A percentile compares a stretch with the other conserved stretches of the same genome.
Conservation (phyloP, 768 basidiomycete species). For the Hemileccinum rubropunctum region DNA sequence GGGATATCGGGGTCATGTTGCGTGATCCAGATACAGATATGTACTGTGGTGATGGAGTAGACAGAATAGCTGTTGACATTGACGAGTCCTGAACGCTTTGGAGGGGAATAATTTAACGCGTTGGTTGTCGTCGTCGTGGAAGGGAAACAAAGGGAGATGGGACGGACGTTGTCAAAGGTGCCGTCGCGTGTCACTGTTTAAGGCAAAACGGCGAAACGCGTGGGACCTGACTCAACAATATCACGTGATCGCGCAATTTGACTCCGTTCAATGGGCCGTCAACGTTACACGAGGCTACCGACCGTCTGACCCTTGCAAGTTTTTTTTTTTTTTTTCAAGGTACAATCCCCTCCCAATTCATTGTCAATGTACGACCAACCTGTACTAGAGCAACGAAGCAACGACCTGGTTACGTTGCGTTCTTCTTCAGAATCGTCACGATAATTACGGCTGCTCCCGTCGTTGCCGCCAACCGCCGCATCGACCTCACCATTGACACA, state of each 20-base stretch:
- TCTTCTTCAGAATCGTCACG: too few species aligned
- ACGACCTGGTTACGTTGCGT: too few species aligned
- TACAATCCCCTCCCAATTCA: neutral
- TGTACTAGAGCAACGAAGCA: too few species aligned
- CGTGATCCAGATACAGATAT: conserved; percentile 32
- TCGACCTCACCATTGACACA: too few species aligned
- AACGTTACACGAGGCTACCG: conserved; percentile 33
- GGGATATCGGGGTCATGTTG: conserved; percentile 31
- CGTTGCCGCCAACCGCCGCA: too few species aligned
- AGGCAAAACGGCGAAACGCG: conserved; percentile 22
- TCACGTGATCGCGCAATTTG: conserved; percentile 32
- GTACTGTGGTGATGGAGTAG: conserved; percentile 35
- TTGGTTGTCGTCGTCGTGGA: conserved; percentile 19
- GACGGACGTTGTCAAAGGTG: conserved; percentile 8
- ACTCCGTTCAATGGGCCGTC: conserved; percentile 25
- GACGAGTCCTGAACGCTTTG: too few species aligned
- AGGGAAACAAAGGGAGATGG: conserved; percentile 16
- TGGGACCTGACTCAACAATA: conserved; percentile 34
- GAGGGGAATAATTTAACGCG: conserved; percentile 16
- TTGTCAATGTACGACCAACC: too few species aligned
- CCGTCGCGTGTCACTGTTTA: conserved; percentile 26
- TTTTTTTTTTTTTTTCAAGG: neutral
- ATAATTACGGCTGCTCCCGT: neutral
- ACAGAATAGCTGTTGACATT: conserved; percentile 25
- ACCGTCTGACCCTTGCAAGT: conserved; percentile 1